Evolutionary conservation across 106 monocot species (phyloP), one percentile per base, ranked within the genome.

Genomic region (Platanthera zijinensis): DNA sequence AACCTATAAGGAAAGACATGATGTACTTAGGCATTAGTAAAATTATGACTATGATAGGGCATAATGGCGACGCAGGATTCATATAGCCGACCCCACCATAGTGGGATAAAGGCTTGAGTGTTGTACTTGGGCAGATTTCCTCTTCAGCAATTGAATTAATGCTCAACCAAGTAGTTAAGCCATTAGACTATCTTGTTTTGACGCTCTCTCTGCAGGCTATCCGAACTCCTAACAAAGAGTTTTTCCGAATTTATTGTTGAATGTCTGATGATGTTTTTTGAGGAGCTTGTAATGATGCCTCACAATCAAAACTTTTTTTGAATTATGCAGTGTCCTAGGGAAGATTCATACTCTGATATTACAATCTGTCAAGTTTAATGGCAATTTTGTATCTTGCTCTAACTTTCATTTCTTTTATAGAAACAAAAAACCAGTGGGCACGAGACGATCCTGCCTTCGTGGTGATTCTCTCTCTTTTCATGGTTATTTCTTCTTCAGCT

Each of bases 381-480:
- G 3, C 66, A 68, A 69, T 48, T 57, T 7, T n/a, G 25, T n/a
- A 76, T 71, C 45, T 39, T 75, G 3, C 8, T 18, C 14, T 64
- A 21, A 67, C 39, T 50, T 69, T 3, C 14, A 18, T 67, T 57
- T 68, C 79, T 69, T 18, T 78, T 72, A 67, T 87, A 97, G 97
- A 97, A 86, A 97, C 97, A 78, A 97, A 97, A 84, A 97, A 97
- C 53, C 94, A 94, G 68, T 97, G 97, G 97, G 97, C 97, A 52
- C 85, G 94, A 14, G 97, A 97, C 86, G 97, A 97, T 87, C 97
- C 97, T 74, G 94, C 89, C 48, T 97, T 97, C 86, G 83, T 91
- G 66, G 97, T 97, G 19, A 86, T 97, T 69, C 82, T 89, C 70
- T 86, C 81, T 82, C 75, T 97, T 21, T 92, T 97, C 79, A 81